Percentiles rank a stretch among this genome's conserved stretches.
Conservation (phyloP, 2,329 filamentous ascomycete species). For the Fusarium subtropicale region DNA sequence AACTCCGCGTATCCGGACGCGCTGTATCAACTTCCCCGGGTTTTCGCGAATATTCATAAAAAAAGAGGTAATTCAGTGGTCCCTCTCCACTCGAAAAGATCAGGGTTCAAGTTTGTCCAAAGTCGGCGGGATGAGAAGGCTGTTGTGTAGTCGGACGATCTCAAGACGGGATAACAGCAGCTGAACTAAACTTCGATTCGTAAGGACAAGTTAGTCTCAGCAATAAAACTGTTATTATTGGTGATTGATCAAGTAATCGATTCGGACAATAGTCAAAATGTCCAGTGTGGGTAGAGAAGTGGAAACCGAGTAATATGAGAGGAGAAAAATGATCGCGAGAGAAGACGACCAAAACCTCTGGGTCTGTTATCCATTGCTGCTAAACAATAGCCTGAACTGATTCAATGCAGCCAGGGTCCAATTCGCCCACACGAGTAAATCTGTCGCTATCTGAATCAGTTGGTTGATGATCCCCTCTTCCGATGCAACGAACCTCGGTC, state of each 20-base stretch:
- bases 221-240: neutral
- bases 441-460: conserved; percentile 7
- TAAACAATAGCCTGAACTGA: conserved; percentile 10
- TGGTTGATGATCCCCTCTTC: conserved; percentile 15
- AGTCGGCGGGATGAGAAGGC: neutral
- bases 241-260: neutral
- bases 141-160: neutral
- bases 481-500: conserved; percentile 30
- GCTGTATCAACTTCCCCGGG: conserved; percentile 5
- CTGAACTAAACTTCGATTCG: neutral
- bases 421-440: neutral
- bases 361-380: neutral
- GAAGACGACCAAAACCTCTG: neutral
- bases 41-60: conserved; percentile 14
- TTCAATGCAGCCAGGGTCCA: conserved; percentile 7
- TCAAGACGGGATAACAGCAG: no score
- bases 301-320: neutral
- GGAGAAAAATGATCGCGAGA: neutral
- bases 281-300: neutral
- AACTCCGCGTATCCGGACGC: conserved; percentile 6
- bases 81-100: conserved; percentile 3
- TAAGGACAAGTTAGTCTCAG: no score
- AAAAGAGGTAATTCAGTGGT: conserved; percentile 12
- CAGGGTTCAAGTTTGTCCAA: neutral
- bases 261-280: neutral